Conservation (phyloP, 2,329 filamentous ascomycete genomes). For the Colletotrichum kahawae region DNA sequence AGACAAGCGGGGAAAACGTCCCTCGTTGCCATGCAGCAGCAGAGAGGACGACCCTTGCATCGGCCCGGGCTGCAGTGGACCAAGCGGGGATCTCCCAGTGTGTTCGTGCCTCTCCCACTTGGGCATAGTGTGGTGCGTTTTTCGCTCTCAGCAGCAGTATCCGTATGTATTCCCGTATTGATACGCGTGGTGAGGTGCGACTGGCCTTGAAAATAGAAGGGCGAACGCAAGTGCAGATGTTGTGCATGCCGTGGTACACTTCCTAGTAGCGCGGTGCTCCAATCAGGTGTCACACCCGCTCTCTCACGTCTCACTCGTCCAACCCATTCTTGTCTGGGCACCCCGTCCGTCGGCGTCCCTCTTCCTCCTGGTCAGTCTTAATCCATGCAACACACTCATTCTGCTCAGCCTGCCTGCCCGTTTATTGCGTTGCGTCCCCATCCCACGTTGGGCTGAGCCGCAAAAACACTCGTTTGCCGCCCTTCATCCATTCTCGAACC, state of each 20-base stretch:
- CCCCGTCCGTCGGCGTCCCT: not conserved
- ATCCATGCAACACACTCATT: not conserved
- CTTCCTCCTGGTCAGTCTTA: not conserved
- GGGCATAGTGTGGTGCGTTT: not conserved
- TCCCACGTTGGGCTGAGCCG: not conserved
- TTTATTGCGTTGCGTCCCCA: not conserved
- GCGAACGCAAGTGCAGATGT: not conserved
- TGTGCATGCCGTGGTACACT: not conserved
- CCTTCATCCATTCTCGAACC: not conserved
- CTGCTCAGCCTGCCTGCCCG: not conserved
- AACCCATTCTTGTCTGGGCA: not conserved
- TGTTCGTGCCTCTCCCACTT: not conserved
- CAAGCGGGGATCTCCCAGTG: not conserved
- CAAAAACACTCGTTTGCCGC: not conserved
- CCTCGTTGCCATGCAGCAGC: constrained; percentile 17
- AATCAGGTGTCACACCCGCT: not conserved
- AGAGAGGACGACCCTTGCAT: constrained; percentile 12
- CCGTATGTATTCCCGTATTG: not conserved
- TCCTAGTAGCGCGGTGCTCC: not conserved
- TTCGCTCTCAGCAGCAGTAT: not conserved
- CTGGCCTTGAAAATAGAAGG: not conserved
- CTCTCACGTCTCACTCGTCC: constrained; percentile 3
- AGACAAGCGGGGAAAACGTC: not conserved
- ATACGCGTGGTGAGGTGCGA: not conserved
- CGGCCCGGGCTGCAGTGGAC: constrained; percentile 10